Base-by-base conservation (phyloP, 176 grass and related monocot genomes). In the Avena atlantica region DNA sequence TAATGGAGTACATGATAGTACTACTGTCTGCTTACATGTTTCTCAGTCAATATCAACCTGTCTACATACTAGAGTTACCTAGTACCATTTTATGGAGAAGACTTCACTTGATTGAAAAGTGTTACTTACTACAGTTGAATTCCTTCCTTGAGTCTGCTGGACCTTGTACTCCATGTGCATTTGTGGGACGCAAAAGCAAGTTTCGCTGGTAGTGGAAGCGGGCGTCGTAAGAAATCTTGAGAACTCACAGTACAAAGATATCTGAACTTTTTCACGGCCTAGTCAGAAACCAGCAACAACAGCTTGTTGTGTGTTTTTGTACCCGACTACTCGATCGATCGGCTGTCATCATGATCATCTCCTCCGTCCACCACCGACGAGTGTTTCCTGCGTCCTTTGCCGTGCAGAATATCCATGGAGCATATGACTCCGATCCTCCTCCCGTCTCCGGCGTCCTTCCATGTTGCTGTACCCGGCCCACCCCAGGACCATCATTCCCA, bases 351-450 rank as follows among this genome's bases (percentile, higher is more conserved):
- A 83, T n/a, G n/a, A n/a, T 83, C 20, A 79, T 87, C 27, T 21
- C 75, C 36, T 25, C 9, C 67, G 36, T 49, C 58, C 85, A 84
- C 89, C 85, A 84, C 89, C 74, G 24, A 20, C 12, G 27, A n/a
- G 23, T 2, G 20, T n/a, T 80, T 68, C 14, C 3, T 65, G 4
- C 6, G 6, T 0, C 37, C 62, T 19, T 40, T 29, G 63, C 52
- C 52, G 27, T 71, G 72, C 79, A 76, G 84, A 83, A 87, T 83
- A 73, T 87, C 89, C 45, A 6, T 4, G 13, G 5, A 69, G 88
- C 68, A 89, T 89, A 89, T 64, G 50, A 37, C 59, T 31, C 59
- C 1, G 20, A 5, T 8, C n/a, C 16, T 34, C 59, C 1, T 20
- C 8, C 9, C 16, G 34, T n/a, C 6, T 78, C 62, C 58, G 58